These are phyloP conservation scores for Acidiella bohemica DNA, from an alignment of 495 filamentous ascomycete species.

Conservation along the genomic window DNA sequence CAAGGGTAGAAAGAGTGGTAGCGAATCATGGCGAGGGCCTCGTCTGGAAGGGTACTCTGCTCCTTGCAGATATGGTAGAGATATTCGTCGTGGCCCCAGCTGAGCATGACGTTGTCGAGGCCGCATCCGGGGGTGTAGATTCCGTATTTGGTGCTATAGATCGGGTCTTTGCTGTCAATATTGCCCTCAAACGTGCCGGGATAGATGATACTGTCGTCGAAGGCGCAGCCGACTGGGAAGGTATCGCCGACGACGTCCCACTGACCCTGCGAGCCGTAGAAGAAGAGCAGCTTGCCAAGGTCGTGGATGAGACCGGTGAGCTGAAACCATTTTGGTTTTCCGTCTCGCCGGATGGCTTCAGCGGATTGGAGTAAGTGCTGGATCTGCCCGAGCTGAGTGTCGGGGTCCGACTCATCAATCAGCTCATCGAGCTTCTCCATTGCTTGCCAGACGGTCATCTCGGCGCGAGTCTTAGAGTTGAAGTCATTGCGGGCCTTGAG, in stretches of 20 bases:
- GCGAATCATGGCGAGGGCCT: constrained; percentile 79
- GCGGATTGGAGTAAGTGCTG: constrained; percentile 77
- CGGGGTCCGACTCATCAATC: constrained; percentile 78
- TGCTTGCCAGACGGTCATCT: constrained; percentile 78
- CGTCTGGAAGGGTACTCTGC: constrained; percentile 59
- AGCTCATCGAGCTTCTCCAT: constrained; percentile 82
- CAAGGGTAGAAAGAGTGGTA: constrained; percentile 88
- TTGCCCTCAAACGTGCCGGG: constrained; percentile 59
- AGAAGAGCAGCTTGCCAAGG: constrained; percentile 76
- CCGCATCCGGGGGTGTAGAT: constrained; percentile 69
- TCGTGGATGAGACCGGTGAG: constrained; percentile 81
- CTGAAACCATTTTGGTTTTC: constrained; percentile 90
- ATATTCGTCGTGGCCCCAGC: constrained; percentile 89
- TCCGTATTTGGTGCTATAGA: constrained; percentile 60
- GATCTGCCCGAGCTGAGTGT: constrained; percentile 75
- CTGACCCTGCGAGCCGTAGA: constrained; percentile 68
- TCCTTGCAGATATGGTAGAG: constrained; percentile 72
- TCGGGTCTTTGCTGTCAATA: constrained; percentile 48
- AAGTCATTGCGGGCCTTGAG: constrained; percentile 60
- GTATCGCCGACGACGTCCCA: constrained; percentile 92
- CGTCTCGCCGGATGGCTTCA: constrained; percentile 74
- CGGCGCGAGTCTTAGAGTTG: constrained; percentile 49
- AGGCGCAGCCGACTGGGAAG: constrained; percentile 78
- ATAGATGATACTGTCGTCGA: constrained; percentile 66
- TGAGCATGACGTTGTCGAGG: constrained; percentile 72